Evolutionary conservation across 148 eudicot species (phyloP), one percentile per base, ranked within the genome.

Genomic region (Gaultheria prostrata): DNA sequence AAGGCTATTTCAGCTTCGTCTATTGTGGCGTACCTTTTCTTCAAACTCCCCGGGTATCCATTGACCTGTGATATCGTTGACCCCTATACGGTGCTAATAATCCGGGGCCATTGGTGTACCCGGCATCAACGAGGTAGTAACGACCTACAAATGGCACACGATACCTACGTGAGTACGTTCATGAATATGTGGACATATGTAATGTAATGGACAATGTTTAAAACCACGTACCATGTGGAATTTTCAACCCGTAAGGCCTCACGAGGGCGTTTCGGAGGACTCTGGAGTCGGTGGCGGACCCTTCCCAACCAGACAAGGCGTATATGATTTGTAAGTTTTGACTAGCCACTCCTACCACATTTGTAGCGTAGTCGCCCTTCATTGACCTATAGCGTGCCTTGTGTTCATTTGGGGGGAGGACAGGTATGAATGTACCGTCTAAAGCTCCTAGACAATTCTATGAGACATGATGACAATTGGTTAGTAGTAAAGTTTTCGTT

Each of bases 261-360:
- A n/a, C n/a, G n/a, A n/a, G n/a, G n/a, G n/a, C 8, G 1, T n/a
- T 54, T 14, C 0, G 3, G 13, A 54, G 59, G 21, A 54, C 21
- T 2, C 59, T 54, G 0, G 59, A 54, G 28, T 61, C 0, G 1
- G 30, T n/a, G 21, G 30, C 30, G 17, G 84, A 87, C 4, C 89
- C 84, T 33, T 87, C 86, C 86, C 84, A 87, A 11, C 85, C 82
- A 39, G 82, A 76, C 54, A 81, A 76, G 20, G 84, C 84, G 48
- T 84, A 87, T 35, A 81, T n/a, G 61, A 84, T 84, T n/a, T 84
- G 67, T 82, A 81, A 32, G 3, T 83, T 32, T 18, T 33, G 82
- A 17, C 80, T 24, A 32, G 49, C 81, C 9, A 51, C 84, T 24
- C 86, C 86, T 65, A 87, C 81, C 11, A 77, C 86, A 72, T 84